Conservation (phyloP, 148 eudicot species). For the Camellia lanceoleosa region DNA sequence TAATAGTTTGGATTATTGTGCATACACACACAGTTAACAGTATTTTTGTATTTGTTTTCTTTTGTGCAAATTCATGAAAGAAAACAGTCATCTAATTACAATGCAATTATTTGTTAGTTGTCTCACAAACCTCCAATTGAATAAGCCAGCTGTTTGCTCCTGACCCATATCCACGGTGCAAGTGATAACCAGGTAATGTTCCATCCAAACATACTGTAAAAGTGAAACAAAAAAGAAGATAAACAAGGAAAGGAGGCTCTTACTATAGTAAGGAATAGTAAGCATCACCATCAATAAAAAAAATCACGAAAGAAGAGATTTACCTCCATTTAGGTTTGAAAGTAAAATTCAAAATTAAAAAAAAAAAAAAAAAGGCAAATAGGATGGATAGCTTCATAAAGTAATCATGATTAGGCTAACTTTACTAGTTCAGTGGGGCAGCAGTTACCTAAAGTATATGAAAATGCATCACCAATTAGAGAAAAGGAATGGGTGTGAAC, state of each 20-base stretch:
- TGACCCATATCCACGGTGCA: constrained; percentile 75
- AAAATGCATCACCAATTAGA: background rate
- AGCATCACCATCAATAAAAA: too few relatives aligned
- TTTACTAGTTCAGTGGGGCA: background rate
- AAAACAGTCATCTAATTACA: background rate
- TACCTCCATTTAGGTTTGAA: background rate
- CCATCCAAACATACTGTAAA: constrained; percentile 92
- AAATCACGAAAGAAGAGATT: background rate
- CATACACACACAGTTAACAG: too few relatives aligned
- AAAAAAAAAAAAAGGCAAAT: background rate
- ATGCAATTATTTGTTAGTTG: constrained; percentile 5
- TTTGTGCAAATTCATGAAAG: background rate
- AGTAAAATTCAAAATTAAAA: background rate
- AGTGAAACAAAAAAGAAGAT: constrained; percentile 9
- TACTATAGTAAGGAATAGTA: background rate
- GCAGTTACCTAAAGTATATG: background rate
- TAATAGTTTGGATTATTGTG: background rate
- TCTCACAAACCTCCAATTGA: constrained; percentile 78
- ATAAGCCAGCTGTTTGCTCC: constrained; percentile 96
- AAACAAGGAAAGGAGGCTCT: background rate
- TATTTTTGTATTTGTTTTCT: background rate
- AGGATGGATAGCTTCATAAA: background rate
- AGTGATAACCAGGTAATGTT: constrained; percentile 87
- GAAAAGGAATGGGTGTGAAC: background rate
- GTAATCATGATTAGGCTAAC: background rate